Percentiles rank a stretch among this genome's conserved stretches.
phyloP scores from a whole-genome alignment of 2,329 filamentous ascomycete genomes.

The Pseudocercospora pini-densiflorae region DNA sequence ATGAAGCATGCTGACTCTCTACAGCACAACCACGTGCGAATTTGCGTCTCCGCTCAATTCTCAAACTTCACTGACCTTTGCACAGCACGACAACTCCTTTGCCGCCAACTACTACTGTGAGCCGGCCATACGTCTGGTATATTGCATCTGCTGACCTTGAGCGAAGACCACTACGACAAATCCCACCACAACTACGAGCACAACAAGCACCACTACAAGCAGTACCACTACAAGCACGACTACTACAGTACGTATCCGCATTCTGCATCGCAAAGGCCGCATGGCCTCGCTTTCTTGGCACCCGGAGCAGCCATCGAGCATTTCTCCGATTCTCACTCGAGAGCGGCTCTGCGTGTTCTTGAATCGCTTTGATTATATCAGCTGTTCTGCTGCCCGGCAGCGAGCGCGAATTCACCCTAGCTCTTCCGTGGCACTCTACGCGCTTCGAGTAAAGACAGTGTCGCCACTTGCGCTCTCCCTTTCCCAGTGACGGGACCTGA shows the following conservation, averaged over 20 bases:
- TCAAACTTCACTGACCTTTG: background rate
- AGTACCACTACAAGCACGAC: background rate
- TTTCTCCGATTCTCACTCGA: no score
- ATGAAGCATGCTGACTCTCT: background rate
- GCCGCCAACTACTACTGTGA: background rate
- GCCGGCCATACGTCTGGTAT: background rate
- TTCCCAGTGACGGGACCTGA: no score
- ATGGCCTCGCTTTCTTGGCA: no score
- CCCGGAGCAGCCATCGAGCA: no score
- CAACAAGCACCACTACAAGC: background rate
- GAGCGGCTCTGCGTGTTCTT: no score
- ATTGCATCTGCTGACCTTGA: background rate
- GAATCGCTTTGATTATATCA: no score
- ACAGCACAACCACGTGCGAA: background rate
- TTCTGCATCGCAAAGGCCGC: no score
- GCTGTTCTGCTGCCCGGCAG: no score
- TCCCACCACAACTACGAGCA: background rate
- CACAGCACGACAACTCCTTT: background rate
- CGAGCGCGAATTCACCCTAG: no score
- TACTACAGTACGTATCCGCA: background rate
- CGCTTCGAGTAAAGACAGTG: no score
- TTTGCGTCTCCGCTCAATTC: background rate
- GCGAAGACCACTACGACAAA: background rate
- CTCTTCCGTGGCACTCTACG: no score
- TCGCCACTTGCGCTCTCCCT: no score